Conservation (phyloP, 305 asterid genomes). For the Petunia hybrid region DNA sequence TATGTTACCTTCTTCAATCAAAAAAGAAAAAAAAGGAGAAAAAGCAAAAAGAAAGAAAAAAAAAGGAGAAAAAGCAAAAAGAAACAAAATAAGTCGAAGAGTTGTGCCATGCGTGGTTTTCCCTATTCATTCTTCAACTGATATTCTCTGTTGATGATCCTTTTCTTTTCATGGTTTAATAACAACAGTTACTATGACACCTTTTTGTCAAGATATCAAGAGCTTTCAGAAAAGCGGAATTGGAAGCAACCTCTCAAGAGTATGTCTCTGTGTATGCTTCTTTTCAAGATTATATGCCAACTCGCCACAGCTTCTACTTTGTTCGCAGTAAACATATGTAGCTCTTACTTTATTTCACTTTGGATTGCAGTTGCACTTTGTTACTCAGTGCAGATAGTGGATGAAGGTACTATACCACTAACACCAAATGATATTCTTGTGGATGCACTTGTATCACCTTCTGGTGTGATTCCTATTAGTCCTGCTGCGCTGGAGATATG, state of each 20-base stretch:
- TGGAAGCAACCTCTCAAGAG: constrained; percentile 87
- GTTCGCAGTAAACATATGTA: background rate
- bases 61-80: no score
- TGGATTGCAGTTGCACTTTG: constrained; percentile 72
- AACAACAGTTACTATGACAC: constrained; percentile 73
- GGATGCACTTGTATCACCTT: constrained; percentile 80
- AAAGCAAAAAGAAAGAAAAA: no score
- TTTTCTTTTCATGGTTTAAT: constrained; percentile 21
- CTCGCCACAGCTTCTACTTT: background rate
- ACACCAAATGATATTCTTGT: constrained; percentile 74
- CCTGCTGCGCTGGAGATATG: constrained; percentile 50
- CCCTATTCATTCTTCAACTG: background rate
- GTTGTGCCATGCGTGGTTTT: background rate
- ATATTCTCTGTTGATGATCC: background rate
- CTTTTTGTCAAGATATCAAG: constrained; percentile 68
- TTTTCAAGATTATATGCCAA: background rate
- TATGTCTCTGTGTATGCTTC: constrained; percentile 37
- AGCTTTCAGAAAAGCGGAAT: constrained; percentile 63
- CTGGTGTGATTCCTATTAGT: constrained; percentile 77
- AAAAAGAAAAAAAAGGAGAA: no score
- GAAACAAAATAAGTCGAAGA: background rate
- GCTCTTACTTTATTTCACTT: constrained; percentile 21
- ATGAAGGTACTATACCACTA: constrained; percentile 73
- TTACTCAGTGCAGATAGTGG: constrained; percentile 79
- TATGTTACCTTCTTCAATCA: no score